Conservation (phyloP, 2,329 filamentous ascomycete species). For the Cadophora sp. region DNA sequence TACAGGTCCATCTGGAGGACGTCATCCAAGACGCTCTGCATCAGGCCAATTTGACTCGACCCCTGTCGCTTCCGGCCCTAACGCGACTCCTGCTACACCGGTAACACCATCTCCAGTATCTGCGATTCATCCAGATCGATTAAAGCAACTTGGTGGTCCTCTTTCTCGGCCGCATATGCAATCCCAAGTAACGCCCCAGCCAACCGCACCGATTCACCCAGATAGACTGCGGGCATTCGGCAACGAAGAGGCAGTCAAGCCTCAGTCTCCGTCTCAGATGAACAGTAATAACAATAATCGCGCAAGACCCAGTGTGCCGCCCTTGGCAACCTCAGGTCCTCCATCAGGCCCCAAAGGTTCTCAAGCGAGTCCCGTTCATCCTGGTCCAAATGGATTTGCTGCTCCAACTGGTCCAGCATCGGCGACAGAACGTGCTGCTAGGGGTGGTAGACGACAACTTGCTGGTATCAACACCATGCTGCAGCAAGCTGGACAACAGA, state of each 20-base stretch:
- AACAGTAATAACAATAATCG: slow-evolving; percentile 40
- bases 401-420: slow-evolving; percentile 45
- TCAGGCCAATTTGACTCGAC: slow-evolving; percentile 40
- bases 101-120: slow-evolving; percentile 38
- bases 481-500: slow-evolving; percentile 56
- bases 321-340: slow-evolving; percentile 38
- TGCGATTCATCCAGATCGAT: slow-evolving; percentile 58
- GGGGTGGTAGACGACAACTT: slow-evolving; percentile 55
- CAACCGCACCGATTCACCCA: slow-evolving; percentile 42
- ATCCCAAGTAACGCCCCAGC: slow-evolving; percentile 43
- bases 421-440: slow-evolving; percentile 39
- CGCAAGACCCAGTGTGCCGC: slow-evolving; percentile 43
- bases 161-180: slow-evolving; percentile 43
- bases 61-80: slow-evolving; percentile 31
- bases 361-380: slow-evolving; percentile 38
- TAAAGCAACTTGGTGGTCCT: slow-evolving; percentile 53
- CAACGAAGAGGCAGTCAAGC: slow-evolving; percentile 38
- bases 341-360: slow-evolving; percentile 43
- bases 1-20: slow-evolving; percentile 44
- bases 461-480: slow-evolving; percentile 65
- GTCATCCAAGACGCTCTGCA: slow-evolving; percentile 37
- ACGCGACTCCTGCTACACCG: slow-evolving; percentile 35
- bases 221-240: slow-evolving; percentile 41
- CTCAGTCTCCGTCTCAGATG: slow-evolving; percentile 40
- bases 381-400: slow-evolving; percentile 37